These are phyloP conservation scores for Ustilago esculenta DNA, from an alignment of 1,284 basidiomycete species.

Conservation along the genomic window DNA sequence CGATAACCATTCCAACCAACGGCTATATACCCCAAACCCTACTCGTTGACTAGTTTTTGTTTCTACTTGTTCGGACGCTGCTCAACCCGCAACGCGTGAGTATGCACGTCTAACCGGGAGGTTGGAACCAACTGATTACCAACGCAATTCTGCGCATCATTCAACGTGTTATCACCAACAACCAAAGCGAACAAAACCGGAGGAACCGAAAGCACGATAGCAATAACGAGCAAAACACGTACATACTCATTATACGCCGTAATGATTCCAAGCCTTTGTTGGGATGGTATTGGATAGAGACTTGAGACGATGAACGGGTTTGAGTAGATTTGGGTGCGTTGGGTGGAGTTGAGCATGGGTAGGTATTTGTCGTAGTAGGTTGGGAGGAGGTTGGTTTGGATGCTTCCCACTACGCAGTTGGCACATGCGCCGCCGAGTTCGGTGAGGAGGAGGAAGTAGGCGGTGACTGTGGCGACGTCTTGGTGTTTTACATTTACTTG, in stretches of 20 bases:
- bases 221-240: conserved; percentile 55
- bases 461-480: conserved; percentile 66
- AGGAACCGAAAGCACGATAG: conserved; percentile 53
- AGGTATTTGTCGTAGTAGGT: conserved; percentile 38
- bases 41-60: too few species aligned
- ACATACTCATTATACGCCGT: conserved; percentile 59
- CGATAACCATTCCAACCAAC: too few species aligned
- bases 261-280: conserved; percentile 49
- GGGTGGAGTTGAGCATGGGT: conserved; percentile 37
- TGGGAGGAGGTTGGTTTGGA: conserved; percentile 54
- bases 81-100: too few species aligned
- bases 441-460: conserved; percentile 61
- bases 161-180: conserved; percentile 56
- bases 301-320: conserved; percentile 16
- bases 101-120: conserved; percentile 11
- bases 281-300: conserved; percentile 49
- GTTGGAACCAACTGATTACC: conserved; percentile 61
- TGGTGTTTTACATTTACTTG: conserved; percentile 65
- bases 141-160: conserved; percentile 63
- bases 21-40: too few species aligned
- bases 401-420: conserved; percentile 54
- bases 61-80: too few species aligned
- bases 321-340: conserved; percentile 17
- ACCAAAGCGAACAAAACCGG: conserved; percentile 53
- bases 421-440: conserved; percentile 63